Conservation (phyloP, 805 yeast species). For the Candida alai region DNA sequence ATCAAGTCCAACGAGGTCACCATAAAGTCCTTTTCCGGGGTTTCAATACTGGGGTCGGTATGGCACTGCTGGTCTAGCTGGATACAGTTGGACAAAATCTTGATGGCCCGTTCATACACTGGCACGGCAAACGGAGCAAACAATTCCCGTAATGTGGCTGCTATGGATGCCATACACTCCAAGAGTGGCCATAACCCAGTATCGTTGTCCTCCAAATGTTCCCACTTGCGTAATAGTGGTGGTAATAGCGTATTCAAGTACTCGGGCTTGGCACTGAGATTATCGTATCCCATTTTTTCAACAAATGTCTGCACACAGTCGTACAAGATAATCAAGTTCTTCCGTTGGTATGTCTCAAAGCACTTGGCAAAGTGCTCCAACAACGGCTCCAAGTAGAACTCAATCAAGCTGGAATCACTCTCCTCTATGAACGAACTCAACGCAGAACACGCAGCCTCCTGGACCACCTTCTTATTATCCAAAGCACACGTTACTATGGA, state of each 20-base stretch:
- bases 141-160: constrained; percentile 77
- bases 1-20: constrained; percentile 86
- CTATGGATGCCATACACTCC: constrained; percentile 89
- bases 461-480: constrained; percentile 89
- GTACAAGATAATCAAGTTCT: constrained; percentile 75
- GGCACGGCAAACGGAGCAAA: constrained; percentile 89
- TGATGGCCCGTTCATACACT: constrained; percentile 73
- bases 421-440: constrained; percentile 79
- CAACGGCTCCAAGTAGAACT: constrained; percentile 61
- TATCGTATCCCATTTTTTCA: constrained; percentile 62
- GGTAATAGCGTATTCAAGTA: constrained; percentile 67
- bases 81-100: constrained; percentile 65
- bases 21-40: constrained; percentile 87
- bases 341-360: constrained; percentile 73
- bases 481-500: constrained; percentile 71
- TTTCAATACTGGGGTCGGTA: constrained; percentile 60
- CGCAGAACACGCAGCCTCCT: constrained; percentile 88
- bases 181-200: constrained; percentile 85
- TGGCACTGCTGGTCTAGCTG: constrained; percentile 61
- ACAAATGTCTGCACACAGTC: constrained; percentile 90
- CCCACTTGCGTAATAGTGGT: constrained; percentile 82
- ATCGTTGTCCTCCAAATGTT: constrained; percentile 67
- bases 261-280: constrained; percentile 50
- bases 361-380: constrained; percentile 69
- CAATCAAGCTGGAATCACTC: constrained; percentile 59